A percentile compares a stretch with the other conserved stretches of the same genome.
These are phyloP conservation scores for Rhododendron williamsianum DNA, from an alignment of 148 eudicot species.

Conservation along the genomic window DNA sequence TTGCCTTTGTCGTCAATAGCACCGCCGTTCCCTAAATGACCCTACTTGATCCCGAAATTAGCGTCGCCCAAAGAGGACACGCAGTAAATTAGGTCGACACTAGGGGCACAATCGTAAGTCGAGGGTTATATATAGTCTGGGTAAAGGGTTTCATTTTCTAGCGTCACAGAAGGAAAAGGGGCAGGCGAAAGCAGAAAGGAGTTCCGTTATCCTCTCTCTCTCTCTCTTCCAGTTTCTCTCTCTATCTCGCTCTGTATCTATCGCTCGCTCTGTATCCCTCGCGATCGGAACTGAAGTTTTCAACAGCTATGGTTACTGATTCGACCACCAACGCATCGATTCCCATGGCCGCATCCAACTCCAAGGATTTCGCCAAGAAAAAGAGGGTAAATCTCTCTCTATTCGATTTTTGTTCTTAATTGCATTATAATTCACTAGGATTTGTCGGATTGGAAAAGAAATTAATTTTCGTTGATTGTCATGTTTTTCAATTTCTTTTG, in stretches of 20 bases:
- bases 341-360: conserved; percentile 40
- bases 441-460: neutral
- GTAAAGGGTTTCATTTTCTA: neutral
- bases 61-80: neutral
- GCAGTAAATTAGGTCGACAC: neutral
- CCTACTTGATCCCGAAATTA: neutral
- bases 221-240: conserved; percentile 12
- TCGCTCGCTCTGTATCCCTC: neutral
- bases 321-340: conserved; percentile 61
- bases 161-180: neutral
- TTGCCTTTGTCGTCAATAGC: neutral
- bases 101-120: neutral
- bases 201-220: conserved; percentile 52
- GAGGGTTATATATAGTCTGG: neutral
- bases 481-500: conserved; percentile 1
- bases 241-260: neutral
- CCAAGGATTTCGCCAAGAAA: conserved; percentile 77
- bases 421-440: neutral
- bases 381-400: conserved; percentile 47
- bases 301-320: conserved; percentile 55
- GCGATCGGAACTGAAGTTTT: conserved; percentile 30
- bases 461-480: neutral
- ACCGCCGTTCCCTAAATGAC: neutral
- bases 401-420: neutral
- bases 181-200: conserved; percentile 37